Evolutionary conservation across 495 filamentous ascomycete genomes (phyloP).

Genomic region (Hypoxylon subgilvum): DNA sequence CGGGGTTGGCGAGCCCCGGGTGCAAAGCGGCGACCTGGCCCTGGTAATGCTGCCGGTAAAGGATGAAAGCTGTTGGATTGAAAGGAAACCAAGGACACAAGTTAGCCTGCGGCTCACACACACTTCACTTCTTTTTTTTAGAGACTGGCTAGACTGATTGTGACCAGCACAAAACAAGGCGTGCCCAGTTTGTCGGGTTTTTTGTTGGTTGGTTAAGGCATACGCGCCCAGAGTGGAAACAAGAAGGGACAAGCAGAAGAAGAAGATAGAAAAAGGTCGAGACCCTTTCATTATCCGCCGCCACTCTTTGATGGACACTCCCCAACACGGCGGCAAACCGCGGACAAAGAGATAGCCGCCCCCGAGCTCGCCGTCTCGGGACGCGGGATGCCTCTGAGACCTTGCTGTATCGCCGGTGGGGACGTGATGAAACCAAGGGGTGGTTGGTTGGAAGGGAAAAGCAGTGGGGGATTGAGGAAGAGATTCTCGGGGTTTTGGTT

Average conservation of each 20-base stretch:
- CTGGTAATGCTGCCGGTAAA: conserved; percentile 95
- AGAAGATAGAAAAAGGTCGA: conserved; percentile 32
- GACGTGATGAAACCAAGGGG: too few species aligned
- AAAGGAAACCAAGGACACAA: conserved; percentile 21
- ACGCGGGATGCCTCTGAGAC: conserved; percentile 19
- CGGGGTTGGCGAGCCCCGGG: conserved; percentile 90
- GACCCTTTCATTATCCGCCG: conserved; percentile 38
- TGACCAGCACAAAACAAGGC: too few species aligned
- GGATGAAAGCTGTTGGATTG: conserved; percentile 79
- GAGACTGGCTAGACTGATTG: too few species aligned
- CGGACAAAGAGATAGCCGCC: conserved; percentile 28
- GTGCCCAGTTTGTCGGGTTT: conserved; percentile 1
- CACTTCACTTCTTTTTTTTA: neutral
- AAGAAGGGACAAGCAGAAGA: conserved; percentile 26
- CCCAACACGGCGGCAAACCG: conserved; percentile 8
- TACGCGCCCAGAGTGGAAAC: too few species aligned
- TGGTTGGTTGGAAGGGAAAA: too few species aligned
- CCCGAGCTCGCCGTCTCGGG: conserved; percentile 34
- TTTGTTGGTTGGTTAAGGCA: too few species aligned
- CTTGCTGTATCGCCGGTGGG: conserved; percentile 1
- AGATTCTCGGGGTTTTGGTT: neutral
- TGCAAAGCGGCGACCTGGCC: conserved; percentile 77
- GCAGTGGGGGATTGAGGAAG: neutral
- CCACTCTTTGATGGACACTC: conserved; percentile 29
- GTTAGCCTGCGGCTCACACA: conserved; percentile 15